Conservation (phyloP, 2,329 filamentous ascomycete genomes). For the Ilyonectria robusta region DNA sequence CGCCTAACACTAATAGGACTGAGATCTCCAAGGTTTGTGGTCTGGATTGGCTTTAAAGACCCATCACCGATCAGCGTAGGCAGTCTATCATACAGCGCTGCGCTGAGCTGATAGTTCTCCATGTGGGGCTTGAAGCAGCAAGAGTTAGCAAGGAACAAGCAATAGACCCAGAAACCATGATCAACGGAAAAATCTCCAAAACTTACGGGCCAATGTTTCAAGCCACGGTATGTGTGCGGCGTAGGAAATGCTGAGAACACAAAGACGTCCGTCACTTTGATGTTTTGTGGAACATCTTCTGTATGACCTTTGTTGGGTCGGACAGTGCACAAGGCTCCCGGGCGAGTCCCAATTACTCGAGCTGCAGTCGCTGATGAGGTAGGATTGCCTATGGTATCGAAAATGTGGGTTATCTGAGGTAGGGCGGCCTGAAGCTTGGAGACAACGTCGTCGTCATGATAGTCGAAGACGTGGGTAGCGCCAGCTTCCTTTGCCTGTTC, state of each 20-base stretch:
- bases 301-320: slow-evolving; percentile 58
- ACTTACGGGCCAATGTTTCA: slow-evolving; percentile 57
- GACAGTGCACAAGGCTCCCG: slow-evolving; percentile 57
- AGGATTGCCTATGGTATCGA: slow-evolving; percentile 59
- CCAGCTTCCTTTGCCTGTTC: slow-evolving; percentile 50
- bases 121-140: slow-evolving; percentile 28
- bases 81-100: slow-evolving; percentile 11
- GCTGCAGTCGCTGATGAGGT: slow-evolving; percentile 53
- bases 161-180: neutral
- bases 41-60: neutral
- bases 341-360: slow-evolving; percentile 34
- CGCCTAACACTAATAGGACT: neutral
- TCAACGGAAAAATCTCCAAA: neutral
- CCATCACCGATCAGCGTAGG: neutral
- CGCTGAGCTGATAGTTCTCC: slow-evolving; percentile 30
- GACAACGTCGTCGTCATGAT: slow-evolving; percentile 53
- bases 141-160: neutral
- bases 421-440: slow-evolving; percentile 50
- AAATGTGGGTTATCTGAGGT: slow-evolving; percentile 53
- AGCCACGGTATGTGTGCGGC: slow-evolving; percentile 53
- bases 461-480: slow-evolving; percentile 56
- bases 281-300: slow-evolving; percentile 48
- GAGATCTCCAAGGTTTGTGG: slow-evolving; percentile 20
- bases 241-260: slow-evolving; percentile 61
- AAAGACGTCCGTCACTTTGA: slow-evolving; percentile 58